A percentile compares a stretch with the other conserved stretches of the same genome.
Evolutionary conservation across 441 rosid species (phyloP).

Genomic region (Eruca vesicaria): DNA sequence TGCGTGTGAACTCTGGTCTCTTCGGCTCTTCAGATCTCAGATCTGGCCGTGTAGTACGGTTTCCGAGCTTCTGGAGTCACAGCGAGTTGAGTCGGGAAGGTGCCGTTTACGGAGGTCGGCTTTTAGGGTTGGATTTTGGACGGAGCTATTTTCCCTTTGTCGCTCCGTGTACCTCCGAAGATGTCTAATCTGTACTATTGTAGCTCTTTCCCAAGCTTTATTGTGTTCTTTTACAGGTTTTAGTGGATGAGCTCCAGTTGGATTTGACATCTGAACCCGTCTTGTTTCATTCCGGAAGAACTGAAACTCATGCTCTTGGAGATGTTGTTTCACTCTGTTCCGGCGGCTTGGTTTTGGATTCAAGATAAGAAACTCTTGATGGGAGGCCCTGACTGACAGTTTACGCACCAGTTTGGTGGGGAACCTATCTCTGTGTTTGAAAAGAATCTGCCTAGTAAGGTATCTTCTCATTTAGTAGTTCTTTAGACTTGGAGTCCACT

Average conservation of each 20-base stretch:
- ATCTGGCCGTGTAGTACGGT: background rate
- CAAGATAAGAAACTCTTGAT: background rate
- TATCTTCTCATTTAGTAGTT: background rate
- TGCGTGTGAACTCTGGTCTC: background rate
- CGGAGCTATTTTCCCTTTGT: background rate
- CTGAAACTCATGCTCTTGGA: background rate
- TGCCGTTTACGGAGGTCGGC: background rate
- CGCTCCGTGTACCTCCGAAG: background rate
- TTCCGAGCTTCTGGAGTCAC: background rate
- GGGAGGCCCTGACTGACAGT: background rate
- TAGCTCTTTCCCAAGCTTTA: background rate
- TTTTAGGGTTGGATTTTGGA: background rate
- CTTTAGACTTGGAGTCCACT: background rate
- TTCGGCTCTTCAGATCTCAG: background rate
- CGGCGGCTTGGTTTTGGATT: background rate
- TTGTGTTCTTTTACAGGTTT: background rate
- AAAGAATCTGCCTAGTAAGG: background rate
- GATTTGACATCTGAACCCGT: background rate
- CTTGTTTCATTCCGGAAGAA: background rate
- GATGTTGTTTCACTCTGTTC: background rate
- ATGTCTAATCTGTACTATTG: background rate
- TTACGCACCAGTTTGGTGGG: background rate
- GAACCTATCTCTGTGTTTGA: background rate
- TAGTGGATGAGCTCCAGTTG: background rate
- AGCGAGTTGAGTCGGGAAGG: background rate